A percentile compares a stretch with the other conserved stretches of the same genome.
Evolutionary conservation across 768 basidiomycete species (phyloP).

Genomic region (Roridomyces roridus): DNA sequence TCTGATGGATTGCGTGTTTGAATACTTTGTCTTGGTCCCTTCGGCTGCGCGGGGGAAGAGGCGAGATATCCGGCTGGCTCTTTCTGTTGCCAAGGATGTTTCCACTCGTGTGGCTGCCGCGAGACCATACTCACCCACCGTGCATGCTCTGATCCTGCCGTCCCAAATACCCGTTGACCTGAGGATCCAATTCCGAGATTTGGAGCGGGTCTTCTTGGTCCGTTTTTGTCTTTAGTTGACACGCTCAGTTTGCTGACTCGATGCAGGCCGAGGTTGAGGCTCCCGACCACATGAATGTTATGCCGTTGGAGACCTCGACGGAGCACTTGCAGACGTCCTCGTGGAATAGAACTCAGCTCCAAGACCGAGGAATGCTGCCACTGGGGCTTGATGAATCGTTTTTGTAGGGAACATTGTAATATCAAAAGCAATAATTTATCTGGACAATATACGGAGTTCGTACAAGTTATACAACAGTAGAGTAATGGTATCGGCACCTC

Average conservation of each 20-base stretch:
- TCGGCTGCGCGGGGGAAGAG: constrained; percentile 65
- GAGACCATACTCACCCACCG: constrained; percentile 73
- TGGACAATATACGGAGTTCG: background rate
- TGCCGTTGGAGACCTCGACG: constrained; percentile 61
- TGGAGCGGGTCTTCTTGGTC: constrained; percentile 70
- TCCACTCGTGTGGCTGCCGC: constrained; percentile 54
- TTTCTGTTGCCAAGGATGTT: constrained; percentile 63
- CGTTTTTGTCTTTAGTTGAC: constrained; percentile 29
- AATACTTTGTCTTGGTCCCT: constrained; percentile 79
- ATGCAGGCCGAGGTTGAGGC: constrained; percentile 56
- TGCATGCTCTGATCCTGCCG: constrained; percentile 77
- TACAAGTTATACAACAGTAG: background rate
- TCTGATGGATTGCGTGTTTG: constrained; percentile 79
- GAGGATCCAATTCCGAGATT: constrained; percentile 65
- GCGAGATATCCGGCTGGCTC: constrained; percentile 64
- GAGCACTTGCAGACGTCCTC: constrained; percentile 61
- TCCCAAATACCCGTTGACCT: constrained; percentile 79
- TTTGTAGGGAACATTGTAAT: constrained; percentile 3
- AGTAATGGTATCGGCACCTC: background rate
- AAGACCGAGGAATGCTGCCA: constrained; percentile 61
- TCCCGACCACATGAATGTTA: constrained; percentile 82
- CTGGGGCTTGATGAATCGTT: constrained; percentile 50
- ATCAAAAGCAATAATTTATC: background rate
- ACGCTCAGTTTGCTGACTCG: background rate
- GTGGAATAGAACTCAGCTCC: constrained; percentile 56